These are phyloP conservation scores for Lentinula sp. DNA, from an alignment of 768 basidiomycete genomes.

Conservation along the genomic window DNA sequence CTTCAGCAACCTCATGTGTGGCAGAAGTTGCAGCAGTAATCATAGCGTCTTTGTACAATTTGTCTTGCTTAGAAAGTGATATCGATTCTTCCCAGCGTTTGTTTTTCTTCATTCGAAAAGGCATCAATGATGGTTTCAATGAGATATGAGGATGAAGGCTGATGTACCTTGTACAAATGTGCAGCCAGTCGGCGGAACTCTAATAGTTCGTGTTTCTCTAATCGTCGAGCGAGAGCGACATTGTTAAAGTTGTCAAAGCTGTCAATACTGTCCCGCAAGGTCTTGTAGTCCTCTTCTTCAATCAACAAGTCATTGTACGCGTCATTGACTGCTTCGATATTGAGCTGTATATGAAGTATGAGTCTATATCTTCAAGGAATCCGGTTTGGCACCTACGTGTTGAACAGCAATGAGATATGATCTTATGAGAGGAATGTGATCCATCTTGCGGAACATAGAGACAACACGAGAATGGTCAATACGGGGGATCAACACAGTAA, in stretches of 20 bases:
- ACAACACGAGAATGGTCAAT: conserved; percentile 96
- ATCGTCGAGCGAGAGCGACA: conserved; percentile 72
- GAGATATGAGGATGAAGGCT: background rate
- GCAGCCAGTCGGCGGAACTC: conserved; percentile 95
- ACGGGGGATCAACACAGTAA: conserved; percentile 88
- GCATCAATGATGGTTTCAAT: background rate
- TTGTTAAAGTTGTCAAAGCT: conserved; percentile 99
- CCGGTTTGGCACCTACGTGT: conserved; percentile 40
- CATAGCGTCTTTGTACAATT: conserved; percentile 96
- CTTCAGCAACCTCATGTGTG: conserved; percentile 89
- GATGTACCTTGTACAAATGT: conserved; percentile 84
- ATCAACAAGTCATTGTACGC: conserved; percentile 98
- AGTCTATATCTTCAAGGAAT: background rate
- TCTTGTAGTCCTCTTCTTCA: conserved; percentile 98
- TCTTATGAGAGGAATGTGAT: conserved; percentile 93
- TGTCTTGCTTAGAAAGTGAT: conserved; percentile 90
- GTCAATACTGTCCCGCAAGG: conserved; percentile 94
- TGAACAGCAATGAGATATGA: conserved; percentile 97
- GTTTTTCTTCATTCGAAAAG: conserved; percentile 69
- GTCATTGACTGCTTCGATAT: conserved; percentile 95
- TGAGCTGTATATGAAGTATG: conserved; percentile 51
- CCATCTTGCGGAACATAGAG: conserved; percentile 89
- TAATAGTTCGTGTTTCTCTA: conserved; percentile 87
- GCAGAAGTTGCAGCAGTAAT: conserved; percentile 82
- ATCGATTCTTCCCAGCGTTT: conserved; percentile 95